These are phyloP conservation scores for Sicyos baderoa DNA, from an alignment of 306 rosid genomes.

Conservation along the genomic window DNA sequence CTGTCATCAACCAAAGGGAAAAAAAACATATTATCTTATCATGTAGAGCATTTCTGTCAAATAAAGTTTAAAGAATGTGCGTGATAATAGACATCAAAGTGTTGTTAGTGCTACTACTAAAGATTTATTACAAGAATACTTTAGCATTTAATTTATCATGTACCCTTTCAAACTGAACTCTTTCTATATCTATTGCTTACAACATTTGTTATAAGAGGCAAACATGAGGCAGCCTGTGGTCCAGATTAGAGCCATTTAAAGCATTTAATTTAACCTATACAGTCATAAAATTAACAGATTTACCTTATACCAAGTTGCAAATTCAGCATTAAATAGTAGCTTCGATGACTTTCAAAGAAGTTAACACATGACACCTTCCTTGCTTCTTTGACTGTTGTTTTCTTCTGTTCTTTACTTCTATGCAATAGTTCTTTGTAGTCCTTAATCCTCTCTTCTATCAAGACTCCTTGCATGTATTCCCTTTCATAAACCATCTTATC, in stretches of 20 bases:
- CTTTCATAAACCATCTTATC: slow-evolving; percentile 44
- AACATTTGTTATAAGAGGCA: background rate
- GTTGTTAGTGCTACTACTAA: background rate
- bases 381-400: slow-evolving; percentile 32
- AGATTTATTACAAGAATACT: background rate
- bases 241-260: background rate
- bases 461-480: slow-evolving; percentile 92
- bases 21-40: no score
- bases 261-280: background rate
- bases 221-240: background rate
- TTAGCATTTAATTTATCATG: background rate
- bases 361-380: slow-evolving; percentile 42
- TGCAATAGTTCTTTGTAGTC: slow-evolving; percentile 30
- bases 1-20: no score
- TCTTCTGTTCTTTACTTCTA: slow-evolving; percentile 40
- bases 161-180: background rate
- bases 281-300: slow-evolving; percentile 10
- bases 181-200: background rate
- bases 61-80: background rate
- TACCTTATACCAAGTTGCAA: slow-evolving; percentile 63
- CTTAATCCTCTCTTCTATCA: slow-evolving; percentile 54
- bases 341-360: slow-evolving; percentile 24
- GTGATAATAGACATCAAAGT: background rate
- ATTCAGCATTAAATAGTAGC: slow-evolving; percentile 44
- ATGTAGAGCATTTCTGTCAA: no score